Base-by-base conservation (phyloP, 768 basidiomycete genomes). In the Lactarius hatsudake region DNA sequence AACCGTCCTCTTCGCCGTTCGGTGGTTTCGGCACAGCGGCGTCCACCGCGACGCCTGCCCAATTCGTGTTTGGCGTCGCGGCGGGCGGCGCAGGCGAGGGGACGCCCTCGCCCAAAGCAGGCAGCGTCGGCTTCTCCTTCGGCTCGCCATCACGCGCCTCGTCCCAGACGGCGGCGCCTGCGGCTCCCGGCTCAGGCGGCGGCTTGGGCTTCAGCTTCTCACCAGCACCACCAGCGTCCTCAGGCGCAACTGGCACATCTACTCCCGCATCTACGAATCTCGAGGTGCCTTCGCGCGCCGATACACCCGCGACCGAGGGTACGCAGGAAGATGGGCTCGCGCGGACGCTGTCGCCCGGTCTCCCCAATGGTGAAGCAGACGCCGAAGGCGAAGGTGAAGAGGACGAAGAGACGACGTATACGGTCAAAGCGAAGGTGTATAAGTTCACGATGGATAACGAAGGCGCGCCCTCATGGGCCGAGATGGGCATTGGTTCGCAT, bases 351-450 rank as follows among this genome's bases (percentile, higher is more conserved):
- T 63, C 69, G 34, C 55, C 67, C 6, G 72, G 71, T 5, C 53
- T 69, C 40, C 85, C 88, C 68, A 90, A 90, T 69, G 91, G 90
- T 70, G 80, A 79, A 62, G 90, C 5, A 15, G 51, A 53, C 26
- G 51, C 15, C 12, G 48, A 90, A 67, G 91, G 92, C 13, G 87
- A 87, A 72, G 92, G 92, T 34, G 92, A 94, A 77, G 89, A 94
- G 74, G 82, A 88, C 48, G 92, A 94, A 73, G 86, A 86, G 66
- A 92, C 89, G 4, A 77, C 78, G 34, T 81, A 89, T 74, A 76
- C 79, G 55, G 79, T 85, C 58, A 85, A 81, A 74, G 76, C 84
- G 58, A 92, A 89, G 74, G 86, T 87, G 30, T 91, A 79, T 73
- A 84, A 82, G 73, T 72, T 92, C 73, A 77, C 77, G 67, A 86